A percentile compares a stretch with the other conserved stretches of the same genome.
phyloP scores from a whole-genome alignment of 495 filamentous ascomycete genomes.

The Penicillium verhagenii region DNA sequence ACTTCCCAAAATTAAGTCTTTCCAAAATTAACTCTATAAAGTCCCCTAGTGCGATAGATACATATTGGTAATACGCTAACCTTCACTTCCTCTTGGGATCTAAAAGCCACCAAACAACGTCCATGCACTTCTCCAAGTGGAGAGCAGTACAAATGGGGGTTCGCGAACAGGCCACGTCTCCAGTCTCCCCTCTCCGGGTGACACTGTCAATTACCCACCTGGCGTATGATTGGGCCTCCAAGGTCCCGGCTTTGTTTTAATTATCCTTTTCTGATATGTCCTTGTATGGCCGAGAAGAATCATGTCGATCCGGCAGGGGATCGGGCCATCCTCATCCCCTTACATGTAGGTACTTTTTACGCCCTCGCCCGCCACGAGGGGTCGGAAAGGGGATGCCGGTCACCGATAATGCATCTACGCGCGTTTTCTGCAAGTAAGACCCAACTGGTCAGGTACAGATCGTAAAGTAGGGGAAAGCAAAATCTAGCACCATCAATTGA shows the following conservation, averaged over 20 bases:
- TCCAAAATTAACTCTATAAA: background rate
- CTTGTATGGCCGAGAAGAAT: background rate
- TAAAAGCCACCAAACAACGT: slow-evolving; percentile 1
- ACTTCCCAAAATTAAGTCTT: too few species aligned
- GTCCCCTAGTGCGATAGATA: background rate
- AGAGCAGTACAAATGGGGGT: slow-evolving; percentile 3
- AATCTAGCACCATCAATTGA: too few species aligned
- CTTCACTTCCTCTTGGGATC: background rate
- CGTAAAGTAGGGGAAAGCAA: too few species aligned
- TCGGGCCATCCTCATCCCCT: slow-evolving; percentile 12
- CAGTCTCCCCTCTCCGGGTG: slow-evolving; percentile 7
- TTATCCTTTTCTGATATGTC: slow-evolving; percentile 1
- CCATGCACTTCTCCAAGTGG: slow-evolving; percentile 8
- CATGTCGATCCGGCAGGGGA: slow-evolving; percentile 24
- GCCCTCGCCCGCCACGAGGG: slow-evolving; percentile 22
- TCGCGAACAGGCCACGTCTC: slow-evolving; percentile 33
- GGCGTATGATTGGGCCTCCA: slow-evolving; percentile 1
- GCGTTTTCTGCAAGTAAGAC: background rate
- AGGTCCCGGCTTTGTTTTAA: background rate
- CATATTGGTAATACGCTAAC: background rate
- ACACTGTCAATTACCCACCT: slow-evolving; percentile 4
- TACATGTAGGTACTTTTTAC: slow-evolving; percentile 12
- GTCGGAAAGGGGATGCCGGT: slow-evolving; percentile 7
- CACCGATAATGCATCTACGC: slow-evolving; percentile 1
- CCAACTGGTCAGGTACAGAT: background rate